These are phyloP conservation scores for Agaricus blazei DNA, from an alignment of 768 basidiomycete species.

Conservation along the genomic window DNA sequence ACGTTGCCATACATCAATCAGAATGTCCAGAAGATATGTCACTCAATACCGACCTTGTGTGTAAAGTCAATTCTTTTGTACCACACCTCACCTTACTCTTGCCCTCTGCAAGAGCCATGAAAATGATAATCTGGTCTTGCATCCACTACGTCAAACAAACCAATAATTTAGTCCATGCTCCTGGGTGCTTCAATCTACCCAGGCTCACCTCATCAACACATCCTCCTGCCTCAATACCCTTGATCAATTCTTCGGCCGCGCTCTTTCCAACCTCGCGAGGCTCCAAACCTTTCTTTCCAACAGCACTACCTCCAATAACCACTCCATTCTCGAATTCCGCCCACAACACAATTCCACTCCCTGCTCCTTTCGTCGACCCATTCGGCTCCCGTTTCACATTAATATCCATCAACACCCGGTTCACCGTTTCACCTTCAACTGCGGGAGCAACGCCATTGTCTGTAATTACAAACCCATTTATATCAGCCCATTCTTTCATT, in stretches of 20 bases:
- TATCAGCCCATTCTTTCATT: constrained; percentile 24
- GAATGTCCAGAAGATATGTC: neutral
- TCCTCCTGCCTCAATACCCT: constrained; percentile 57
- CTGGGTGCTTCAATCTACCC: neutral
- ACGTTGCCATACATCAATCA: neutral
- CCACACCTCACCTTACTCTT: constrained; percentile 51
- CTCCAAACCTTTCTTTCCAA: constrained; percentile 46
- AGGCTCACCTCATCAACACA: constrained; percentile 65
- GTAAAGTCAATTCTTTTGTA: constrained; percentile 54
- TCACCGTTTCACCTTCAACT: constrained; percentile 2
- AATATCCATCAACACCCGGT: constrained; percentile 34
- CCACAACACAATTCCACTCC: constrained; percentile 72
- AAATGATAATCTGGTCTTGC: constrained; percentile 76
- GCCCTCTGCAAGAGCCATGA: constrained; percentile 69
- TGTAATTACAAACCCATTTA: neutral
- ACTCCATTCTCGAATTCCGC: constrained; percentile 69
- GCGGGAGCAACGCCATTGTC: neutral
- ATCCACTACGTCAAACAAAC: constrained; percentile 25
- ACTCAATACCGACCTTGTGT: constrained; percentile 52
- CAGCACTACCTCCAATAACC: constrained; percentile 62
- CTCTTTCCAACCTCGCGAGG: constrained; percentile 48
- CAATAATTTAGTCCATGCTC: neutral
- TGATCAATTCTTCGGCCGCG: constrained; percentile 55
- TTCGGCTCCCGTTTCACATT: constrained; percentile 35
- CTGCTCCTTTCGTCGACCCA: constrained; percentile 47